Evolutionary conservation across 345 rosid genomes (phyloP).

Genomic region (Ailanthus altissimus): DNA sequence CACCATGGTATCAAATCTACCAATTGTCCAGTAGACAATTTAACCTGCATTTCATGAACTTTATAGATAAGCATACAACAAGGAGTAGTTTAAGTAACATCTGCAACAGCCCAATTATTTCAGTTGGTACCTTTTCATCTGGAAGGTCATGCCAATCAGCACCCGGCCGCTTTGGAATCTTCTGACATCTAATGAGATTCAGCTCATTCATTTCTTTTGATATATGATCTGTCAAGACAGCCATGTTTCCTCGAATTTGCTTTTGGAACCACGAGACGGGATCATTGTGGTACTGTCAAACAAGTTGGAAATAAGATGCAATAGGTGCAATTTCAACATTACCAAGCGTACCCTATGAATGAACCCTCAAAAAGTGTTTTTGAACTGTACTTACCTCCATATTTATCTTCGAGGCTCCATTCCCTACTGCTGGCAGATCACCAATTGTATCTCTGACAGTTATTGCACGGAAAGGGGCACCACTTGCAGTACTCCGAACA

Average conservation of each 20-base stretch:
- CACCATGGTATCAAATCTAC: conserved; percentile 67
- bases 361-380: background rate
- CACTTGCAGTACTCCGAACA: conserved; percentile 49
- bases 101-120: background rate
- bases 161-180: conserved; percentile 60
- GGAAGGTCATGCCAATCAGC: conserved; percentile 71
- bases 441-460: conserved; percentile 91
- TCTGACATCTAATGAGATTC: conserved; percentile 54
- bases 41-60: conserved; percentile 36
- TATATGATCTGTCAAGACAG: conserved; percentile 51
- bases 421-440: conserved; percentile 75
- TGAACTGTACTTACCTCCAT: conserved; percentile 43
- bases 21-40: conserved; percentile 54
- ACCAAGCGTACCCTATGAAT: background rate
- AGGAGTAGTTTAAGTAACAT: background rate
- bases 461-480: conserved; percentile 63
- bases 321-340: background rate
- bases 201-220: conserved; percentile 71
- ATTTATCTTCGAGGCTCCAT: conserved; percentile 63
- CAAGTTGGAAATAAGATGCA: background rate
- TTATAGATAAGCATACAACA: background rate
- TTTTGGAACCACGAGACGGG: conserved; percentile 59
- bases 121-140: conserved; percentile 49
- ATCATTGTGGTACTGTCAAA: conserved; percentile 45
- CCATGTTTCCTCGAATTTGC: conserved; percentile 43